Evolutionary conservation across 129 eudicot species (phyloP).

Genomic region (Saussurea involucrata): DNA sequence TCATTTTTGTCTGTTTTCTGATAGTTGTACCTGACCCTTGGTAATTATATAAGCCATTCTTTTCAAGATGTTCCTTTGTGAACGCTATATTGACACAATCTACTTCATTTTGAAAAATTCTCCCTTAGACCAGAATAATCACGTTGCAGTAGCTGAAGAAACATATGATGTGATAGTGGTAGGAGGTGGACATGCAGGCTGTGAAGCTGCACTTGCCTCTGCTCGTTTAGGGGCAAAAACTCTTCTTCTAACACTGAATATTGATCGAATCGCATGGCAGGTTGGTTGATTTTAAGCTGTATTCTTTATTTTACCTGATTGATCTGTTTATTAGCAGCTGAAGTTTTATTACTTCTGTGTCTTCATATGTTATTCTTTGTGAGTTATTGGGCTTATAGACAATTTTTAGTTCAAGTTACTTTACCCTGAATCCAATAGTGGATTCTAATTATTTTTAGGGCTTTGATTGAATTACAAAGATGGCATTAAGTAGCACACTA

Average conservation of each 20-base stretch:
- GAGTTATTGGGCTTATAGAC: background rate
- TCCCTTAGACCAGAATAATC: slow-evolving; percentile 29
- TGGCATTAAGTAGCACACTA: background rate
- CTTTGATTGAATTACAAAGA: slow-evolving; percentile 6
- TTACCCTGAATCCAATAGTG: background rate
- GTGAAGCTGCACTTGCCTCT: slow-evolving; percentile 99
- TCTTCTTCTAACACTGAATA: slow-evolving; percentile 89
- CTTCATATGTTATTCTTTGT: background rate
- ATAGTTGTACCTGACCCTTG: slow-evolving; percentile 1
- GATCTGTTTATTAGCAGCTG: slow-evolving; percentile 1
- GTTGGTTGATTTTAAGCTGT: slow-evolving; percentile 34
- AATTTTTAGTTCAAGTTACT: background rate
- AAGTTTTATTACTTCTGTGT: background rate
- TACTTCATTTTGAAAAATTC: background rate
- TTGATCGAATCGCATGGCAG: slow-evolving; percentile 99
- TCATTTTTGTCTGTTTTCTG: background rate
- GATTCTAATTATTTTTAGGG: background rate
- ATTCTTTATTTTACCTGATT: background rate
- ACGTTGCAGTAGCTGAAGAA: slow-evolving; percentile 48
- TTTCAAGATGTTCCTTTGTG: slow-evolving; percentile 15
- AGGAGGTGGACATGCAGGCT: slow-evolving; percentile 99
- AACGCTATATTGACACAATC: slow-evolving; percentile 12
- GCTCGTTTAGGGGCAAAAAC: slow-evolving; percentile 95
- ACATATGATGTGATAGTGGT: slow-evolving; percentile 89
- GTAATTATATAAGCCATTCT: background rate